Base-by-base conservation (phyloP, 2,329 filamentous ascomycete genomes). In the Pseudopithomyces chartarum region DNA sequence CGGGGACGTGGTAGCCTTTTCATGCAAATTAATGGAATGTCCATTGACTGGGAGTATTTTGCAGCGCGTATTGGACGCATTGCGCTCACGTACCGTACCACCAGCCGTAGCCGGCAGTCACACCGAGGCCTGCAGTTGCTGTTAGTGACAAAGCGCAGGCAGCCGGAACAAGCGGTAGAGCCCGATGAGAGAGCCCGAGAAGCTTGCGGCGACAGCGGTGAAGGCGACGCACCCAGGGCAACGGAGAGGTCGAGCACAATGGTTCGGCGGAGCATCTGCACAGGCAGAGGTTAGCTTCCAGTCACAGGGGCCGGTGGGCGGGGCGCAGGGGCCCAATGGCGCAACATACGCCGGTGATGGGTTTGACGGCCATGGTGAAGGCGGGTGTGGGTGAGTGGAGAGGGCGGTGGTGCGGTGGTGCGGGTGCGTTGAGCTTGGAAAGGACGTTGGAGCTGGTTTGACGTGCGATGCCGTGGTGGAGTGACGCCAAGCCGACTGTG, bases 191-290 rank as follows among this genome's bases (percentile, higher is more conserved):
- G 52, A 20, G 33, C 52, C 44, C 34, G 36, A 23, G 34, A 49
- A 49, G 15, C 53, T 38, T 29, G 33, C 48, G 44, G 29, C 39
- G 19, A 47, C 22, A 48, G 42, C 36, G 17, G 1, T 46, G 7
- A 1, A 44, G 15, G 12, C 3, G 53, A 81, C 85, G 76, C 80
- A 87, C 87, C 87, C 70, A 87, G 78, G 64, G 85, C 84, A 73
- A 87, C 85, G 70, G 84, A 85, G 69, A 90, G 79, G 77, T 90
- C 86, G 67, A 89, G 81, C 67, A 90, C 86, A 58, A 89, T 79
- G 72, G 81, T 81, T 74, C 84, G 82, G 75, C 85, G 84, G 79
- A 89, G 84, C 83, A 87, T 88, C 86, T 88, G 69, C 56, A 59
- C 34, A 49, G 15, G 55, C 62, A 59, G 58, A 65, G 56, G 63